Evolutionary conservation across 805 yeast species (phyloP).

Genomic region (Zygotorulaspora danielsina): DNA sequence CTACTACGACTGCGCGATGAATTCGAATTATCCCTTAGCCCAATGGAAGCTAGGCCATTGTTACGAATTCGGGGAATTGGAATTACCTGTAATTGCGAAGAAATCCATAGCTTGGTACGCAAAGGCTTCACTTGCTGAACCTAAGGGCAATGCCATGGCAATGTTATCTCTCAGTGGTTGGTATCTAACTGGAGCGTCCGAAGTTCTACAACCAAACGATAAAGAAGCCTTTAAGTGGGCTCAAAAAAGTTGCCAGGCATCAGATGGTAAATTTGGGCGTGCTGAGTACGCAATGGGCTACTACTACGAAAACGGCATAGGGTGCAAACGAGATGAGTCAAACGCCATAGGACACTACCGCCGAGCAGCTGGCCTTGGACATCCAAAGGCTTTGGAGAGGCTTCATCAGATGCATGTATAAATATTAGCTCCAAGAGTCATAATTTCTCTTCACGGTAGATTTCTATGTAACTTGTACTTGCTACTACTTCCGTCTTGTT

Average conservation of each 20-base stretch:
- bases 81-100: conserved; percentile 48
- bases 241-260: conserved; percentile 43
- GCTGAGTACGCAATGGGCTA: conserved; percentile 69
- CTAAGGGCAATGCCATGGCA: conserved; percentile 59
- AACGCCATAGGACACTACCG: conserved; percentile 49
- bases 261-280: conserved; percentile 53
- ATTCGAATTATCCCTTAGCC: conserved; percentile 57
- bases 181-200: conserved; percentile 67
- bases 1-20: conserved; percentile 55
- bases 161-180: conserved; percentile 73
- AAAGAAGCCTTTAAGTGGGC: conserved; percentile 69
- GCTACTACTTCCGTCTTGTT: background rate
- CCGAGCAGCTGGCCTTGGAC: conserved; percentile 60
- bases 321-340: conserved; percentile 41
- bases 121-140: conserved; percentile 47
- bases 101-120: conserved; percentile 72
- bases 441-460: no score
- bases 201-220: conserved; percentile 50
- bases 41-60: conserved; percentile 69
- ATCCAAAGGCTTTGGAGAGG: conserved; percentile 45
- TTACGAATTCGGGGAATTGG: conserved; percentile 64
- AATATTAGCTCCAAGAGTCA: background rate
- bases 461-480: no score
- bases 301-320: conserved; percentile 64
- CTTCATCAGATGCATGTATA: conserved; percentile 5